Percentiles rank a stretch among this genome's conserved stretches.
phyloP scores from a whole-genome alignment of 768 basidiomycete species.

The Pulveroboletus sp. region DNA sequence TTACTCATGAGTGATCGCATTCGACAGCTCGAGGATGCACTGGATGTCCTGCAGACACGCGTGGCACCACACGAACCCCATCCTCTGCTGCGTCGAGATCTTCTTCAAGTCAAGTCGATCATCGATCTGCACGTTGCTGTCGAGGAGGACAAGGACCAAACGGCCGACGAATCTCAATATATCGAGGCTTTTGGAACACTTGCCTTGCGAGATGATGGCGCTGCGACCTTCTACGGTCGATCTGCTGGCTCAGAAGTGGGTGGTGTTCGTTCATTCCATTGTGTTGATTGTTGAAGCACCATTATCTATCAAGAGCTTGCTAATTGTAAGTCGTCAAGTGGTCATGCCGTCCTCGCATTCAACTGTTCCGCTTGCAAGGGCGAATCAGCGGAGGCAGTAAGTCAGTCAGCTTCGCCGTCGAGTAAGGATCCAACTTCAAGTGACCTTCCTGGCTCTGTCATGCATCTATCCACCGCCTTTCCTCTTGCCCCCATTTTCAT shows the following conservation, averaged over 20 bases:
- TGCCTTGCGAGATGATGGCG: conserved; percentile 65
- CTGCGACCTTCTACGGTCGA: conserved; percentile 66
- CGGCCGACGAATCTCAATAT: conserved; percentile 39
- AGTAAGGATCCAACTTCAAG: background rate
- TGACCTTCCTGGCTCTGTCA: conserved; percentile 23
- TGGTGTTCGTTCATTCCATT: conserved; percentile 25
- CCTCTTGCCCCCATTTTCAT: conserved; percentile 42
- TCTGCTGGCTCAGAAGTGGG: conserved; percentile 69
- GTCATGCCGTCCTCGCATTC: background rate
- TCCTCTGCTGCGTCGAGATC: conserved; percentile 55
- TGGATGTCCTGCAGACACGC: conserved; percentile 49
- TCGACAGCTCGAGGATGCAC: conserved; percentile 65
- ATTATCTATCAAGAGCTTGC: conserved; percentile 39
- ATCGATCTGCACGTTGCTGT: conserved; percentile 63
- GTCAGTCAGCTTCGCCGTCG: background rate
- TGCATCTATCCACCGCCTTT: conserved; percentile 38
- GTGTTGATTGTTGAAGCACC: background rate
- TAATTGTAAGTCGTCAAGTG: conserved; percentile 42
- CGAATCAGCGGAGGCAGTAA: conserved; percentile 12
- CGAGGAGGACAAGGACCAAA: conserved; percentile 34
- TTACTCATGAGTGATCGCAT: conserved; percentile 66
- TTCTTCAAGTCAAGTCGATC: conserved; percentile 61
- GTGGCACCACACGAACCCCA: conserved; percentile 46
- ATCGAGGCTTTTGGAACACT: conserved; percentile 69
- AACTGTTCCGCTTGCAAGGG: conserved; percentile 16